Evolutionary conservation across 495 filamentous ascomycete species (phyloP), one percentile per base, ranked within the genome.

Genomic region (Cercophora scortea): DNA sequence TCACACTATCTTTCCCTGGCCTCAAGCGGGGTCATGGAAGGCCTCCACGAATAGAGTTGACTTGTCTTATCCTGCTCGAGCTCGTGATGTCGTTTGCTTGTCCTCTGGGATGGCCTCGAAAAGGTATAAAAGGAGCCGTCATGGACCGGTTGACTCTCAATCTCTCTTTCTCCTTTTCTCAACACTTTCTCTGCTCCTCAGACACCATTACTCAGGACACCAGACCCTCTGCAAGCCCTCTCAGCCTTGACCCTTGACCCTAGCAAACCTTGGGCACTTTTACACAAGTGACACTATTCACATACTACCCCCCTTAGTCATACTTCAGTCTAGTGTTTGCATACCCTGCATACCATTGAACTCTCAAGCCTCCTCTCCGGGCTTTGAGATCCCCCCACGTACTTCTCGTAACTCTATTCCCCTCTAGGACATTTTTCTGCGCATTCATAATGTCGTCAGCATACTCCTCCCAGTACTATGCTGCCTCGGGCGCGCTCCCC

Each of bases 111-210:
- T 38, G 54, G 47, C n/a, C 35, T 47, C 35, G 40, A 65, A 81
- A 64, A 79, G 69, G 66, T 87, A 87, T 87, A 87, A 82, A 87
- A 78, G 68, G 77, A 70, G 63, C 50, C 58, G 59, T 70, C 63
- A 56, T 76, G 62, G 66, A 75, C 72, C 59, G 63, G 10, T 11
- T 45, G 35, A 45, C 12, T 58, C 57, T 59, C 59, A 46, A 50
- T 53, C 68, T 65, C 77, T 67, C 74, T 74, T 78, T 75, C 80
- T 84, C 75, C 72, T 80, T 80, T 54, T 77, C 62, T 60, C 64
- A 71, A 72, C 63, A 63, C 59, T 67, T 67, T 42, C 38, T 51
- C 57, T 67, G 58, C 58, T 68, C 58, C 54, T 54, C 56, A 56
- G 60, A 66, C 52, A 45, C 50, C 46, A 50, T 13, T 16, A 33